Evolutionary conservation across 306 rosid genomes (phyloP), one percentile per base, ranked within the genome.

Genomic region (Mimosa bimucronata): DNA sequence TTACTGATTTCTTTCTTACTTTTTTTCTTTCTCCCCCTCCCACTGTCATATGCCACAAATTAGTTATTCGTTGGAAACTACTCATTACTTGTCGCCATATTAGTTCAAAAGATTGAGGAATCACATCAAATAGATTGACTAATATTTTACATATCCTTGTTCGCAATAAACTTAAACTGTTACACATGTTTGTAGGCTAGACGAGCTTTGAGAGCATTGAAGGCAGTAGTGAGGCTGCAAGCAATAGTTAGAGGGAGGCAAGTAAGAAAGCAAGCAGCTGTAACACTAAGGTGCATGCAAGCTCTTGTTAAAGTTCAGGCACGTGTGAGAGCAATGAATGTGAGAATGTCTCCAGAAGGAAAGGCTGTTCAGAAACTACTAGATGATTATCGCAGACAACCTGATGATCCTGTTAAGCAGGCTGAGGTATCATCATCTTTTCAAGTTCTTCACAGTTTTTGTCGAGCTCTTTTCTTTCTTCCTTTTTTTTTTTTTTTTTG

Each of bases 271-370:
- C 98, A 92, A 88, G 97, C 98, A 2, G 98, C 91, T 11, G 88
- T 95, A 53, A 92, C 98, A 23, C 84, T 95, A 48, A 89, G 92
- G 81, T 95, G 98, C 74, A 92, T 92, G 98, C 98, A 94, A 79
- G 98, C 98, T 60, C 97, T 95, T 21, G 97, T 92, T 74, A 86
- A 91, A 76, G 97, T 90, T 86, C 96, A 95, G 81, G 85, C 94
- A 23, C 84, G 86, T 42, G 87, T 87, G 23, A 85, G 89, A 76
- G 94, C 95, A 26, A 85, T 77, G 82, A 81, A 81, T 78, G 94
- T 61, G 50, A 79, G 76, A 15, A 52, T 61, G 44, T 86, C 88
- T 19, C 76, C 84, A 37, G 83, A 86, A 81, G 86, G 78, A 21
- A 85, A 83, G 80, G 75, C 78, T 7, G 83, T 12, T 48, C 76